Conservation (phyloP, 805 yeast species). For the Yarrowia sp. region DNA sequence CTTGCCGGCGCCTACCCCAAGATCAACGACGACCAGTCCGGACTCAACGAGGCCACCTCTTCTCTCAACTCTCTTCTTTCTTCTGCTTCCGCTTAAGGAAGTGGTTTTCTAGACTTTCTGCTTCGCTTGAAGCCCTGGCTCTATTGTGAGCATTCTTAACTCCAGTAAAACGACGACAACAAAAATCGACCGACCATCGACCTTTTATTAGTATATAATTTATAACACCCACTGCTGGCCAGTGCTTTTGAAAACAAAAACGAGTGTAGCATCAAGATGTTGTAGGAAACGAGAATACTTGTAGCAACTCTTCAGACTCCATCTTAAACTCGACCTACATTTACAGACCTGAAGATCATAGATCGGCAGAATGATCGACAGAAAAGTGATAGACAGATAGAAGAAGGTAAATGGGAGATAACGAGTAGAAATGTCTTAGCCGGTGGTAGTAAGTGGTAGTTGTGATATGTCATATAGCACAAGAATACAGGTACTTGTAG, state of each 20-base stretch:
- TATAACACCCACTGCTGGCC: constrained; percentile 31
- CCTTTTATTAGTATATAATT: constrained; percentile 25
- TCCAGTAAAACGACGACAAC: background rate
- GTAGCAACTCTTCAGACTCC: too few relatives aligned
- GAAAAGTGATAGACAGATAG: too few relatives aligned
- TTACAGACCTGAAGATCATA: background rate
- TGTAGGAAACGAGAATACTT: too few relatives aligned
- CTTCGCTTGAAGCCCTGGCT: background rate
- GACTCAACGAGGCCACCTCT: constrained; percentile 12
- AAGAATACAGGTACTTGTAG: too few relatives aligned
- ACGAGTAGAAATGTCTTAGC: too few relatives aligned
- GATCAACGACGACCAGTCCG: constrained; percentile 26
- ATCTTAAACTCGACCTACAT: too few relatives aligned
- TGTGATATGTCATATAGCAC: too few relatives aligned
- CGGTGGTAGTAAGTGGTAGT: too few relatives aligned
- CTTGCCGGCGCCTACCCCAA: constrained; percentile 34
- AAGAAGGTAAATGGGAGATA: too few relatives aligned
- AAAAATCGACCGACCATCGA: constrained; percentile 26
- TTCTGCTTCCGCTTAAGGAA: background rate
- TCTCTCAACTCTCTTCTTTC: constrained; percentile 19
- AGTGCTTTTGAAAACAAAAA: background rate
- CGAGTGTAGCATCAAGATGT: too few relatives aligned
- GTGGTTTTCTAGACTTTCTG: background rate
- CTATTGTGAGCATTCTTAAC: background rate
- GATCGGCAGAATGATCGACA: background rate